phyloP scores from a whole-genome alignment of 139 green algal species.

The Chlamydomonas urium region DNA sequence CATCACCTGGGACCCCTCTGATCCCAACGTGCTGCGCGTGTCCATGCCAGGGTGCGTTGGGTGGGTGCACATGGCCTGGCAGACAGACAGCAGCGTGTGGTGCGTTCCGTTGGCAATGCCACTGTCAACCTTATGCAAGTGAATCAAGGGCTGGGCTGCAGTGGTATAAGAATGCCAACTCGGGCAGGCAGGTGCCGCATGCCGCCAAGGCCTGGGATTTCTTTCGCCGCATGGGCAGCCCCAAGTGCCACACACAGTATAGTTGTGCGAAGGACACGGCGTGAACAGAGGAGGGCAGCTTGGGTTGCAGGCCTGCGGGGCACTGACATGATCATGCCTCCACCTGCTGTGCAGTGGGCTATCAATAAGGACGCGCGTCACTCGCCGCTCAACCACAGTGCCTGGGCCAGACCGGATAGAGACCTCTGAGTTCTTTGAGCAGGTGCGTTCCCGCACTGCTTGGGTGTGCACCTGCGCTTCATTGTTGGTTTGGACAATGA shows the following conservation, averaged over 20 bases:
- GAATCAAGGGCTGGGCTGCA: too few relatives aligned
- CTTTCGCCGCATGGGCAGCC: too few relatives aligned
- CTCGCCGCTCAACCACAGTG: neutral
- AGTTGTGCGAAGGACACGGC: neutral
- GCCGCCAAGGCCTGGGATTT: too few relatives aligned
- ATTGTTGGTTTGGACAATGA: neutral
- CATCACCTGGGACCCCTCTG: slow-evolving; percentile 60
- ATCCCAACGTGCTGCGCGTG: slow-evolving; percentile 69
- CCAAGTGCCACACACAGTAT: too few relatives aligned
- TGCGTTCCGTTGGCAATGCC: too few relatives aligned
- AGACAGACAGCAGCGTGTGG: neutral
- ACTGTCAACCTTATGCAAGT: too few relatives aligned
- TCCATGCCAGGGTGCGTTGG: slow-evolving; percentile 26
- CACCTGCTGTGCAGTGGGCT: neutral
- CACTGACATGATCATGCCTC: neutral
- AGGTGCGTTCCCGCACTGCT: neutral
- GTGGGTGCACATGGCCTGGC: neutral
- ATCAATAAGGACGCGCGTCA: slow-evolving; percentile 12
- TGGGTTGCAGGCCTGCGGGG: neutral
- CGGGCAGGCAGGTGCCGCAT: too few relatives aligned
- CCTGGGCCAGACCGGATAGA: slow-evolving; percentile 8
- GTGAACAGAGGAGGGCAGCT: neutral
- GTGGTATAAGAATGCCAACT: too few relatives aligned
- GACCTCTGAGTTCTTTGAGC: slow-evolving; percentile 21
- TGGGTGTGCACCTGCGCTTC: neutral